These are phyloP conservation scores for Mucor lusitanicus DNA, from an alignment of 371 early-diverging fungal genomes.

Conservation along the genomic window DNA sequence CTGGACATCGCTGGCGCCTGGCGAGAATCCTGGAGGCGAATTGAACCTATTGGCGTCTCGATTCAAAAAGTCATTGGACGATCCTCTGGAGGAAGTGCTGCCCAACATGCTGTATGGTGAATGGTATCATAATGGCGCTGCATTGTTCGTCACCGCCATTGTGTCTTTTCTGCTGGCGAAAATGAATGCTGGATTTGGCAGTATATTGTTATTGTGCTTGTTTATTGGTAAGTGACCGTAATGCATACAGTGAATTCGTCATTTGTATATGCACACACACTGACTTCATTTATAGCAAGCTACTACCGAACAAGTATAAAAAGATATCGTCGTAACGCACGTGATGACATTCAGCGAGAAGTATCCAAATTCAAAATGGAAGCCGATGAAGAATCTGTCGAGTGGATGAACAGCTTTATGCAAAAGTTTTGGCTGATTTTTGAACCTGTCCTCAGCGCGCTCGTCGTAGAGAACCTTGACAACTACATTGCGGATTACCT, in stretches of 20 bases:
- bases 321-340: constrained; percentile 66
- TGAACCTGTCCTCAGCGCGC: constrained; percentile 89
- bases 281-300: constrained; percentile 44
- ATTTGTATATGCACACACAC: neutral
- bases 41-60: constrained; percentile 28
- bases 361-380: constrained; percentile 54
- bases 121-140: constrained; percentile 39
- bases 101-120: constrained; percentile 24
- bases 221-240: constrained; percentile 48
- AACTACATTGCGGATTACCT: constrained; percentile 76
- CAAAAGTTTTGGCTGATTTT: constrained; percentile 91
- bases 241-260: neutral
- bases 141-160: constrained; percentile 36
- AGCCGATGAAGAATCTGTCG: constrained; percentile 80
- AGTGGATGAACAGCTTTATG: constrained; percentile 97
- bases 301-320: constrained; percentile 69
- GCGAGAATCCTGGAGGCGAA: constrained; percentile 36
- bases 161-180: constrained; percentile 43
- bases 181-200: constrained; percentile 55
- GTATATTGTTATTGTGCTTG: constrained; percentile 47
- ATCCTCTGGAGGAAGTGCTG: constrained; percentile 21
- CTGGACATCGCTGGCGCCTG: constrained; percentile 32
- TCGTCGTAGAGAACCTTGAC: constrained; percentile 77
- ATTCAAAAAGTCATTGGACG: neutral
- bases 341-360: constrained; percentile 76